Conservation (phyloP, 371 early-diverging fungal genomes). For the Dipsacomyces acuminosporus region DNA sequence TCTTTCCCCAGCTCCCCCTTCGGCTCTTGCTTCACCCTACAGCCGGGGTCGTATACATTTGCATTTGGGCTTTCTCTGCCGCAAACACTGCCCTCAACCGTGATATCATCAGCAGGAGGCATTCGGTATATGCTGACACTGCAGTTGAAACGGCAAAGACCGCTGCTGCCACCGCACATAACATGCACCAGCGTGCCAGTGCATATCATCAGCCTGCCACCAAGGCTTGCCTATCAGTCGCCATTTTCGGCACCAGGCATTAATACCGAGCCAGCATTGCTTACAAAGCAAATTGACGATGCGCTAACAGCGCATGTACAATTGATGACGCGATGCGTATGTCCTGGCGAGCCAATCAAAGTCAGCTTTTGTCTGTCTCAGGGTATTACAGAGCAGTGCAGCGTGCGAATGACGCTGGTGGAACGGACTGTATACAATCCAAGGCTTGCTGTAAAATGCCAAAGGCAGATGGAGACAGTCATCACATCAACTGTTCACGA, state of each 20-base stretch:
- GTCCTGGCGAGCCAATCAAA: constrained; percentile 20
- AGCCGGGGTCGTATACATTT: constrained; percentile 14
- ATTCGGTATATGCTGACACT: constrained; percentile 21
- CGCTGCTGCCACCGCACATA: not conserved
- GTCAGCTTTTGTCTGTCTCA: constrained; percentile 10
- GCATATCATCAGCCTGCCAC: constrained; percentile 27
- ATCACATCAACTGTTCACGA: too few relatives aligned
- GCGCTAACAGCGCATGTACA: constrained; percentile 17
- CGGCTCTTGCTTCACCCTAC: constrained; percentile 14
- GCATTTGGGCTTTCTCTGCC: constrained; percentile 27
- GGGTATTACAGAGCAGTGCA: too few relatives aligned
- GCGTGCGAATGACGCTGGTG: too few relatives aligned
- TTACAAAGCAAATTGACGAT: constrained; percentile 21
- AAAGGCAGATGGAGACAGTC: too few relatives aligned
- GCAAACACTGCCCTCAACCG: constrained; percentile 27
- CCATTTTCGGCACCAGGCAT: too few relatives aligned
- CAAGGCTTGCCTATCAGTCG: constrained; percentile 15
- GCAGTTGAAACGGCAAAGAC: constrained; percentile 8
- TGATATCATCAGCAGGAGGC: constrained; percentile 27
- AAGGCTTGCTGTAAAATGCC: too few relatives aligned
- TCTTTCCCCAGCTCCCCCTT: too few relatives aligned
- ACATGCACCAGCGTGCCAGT: constrained; percentile 8
- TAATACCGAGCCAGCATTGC: constrained; percentile 28
- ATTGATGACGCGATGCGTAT: constrained; percentile 18
- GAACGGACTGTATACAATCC: too few relatives aligned